phyloP scores from a whole-genome alignment of 805 yeast genomes.

The Zygosaccharomyces bailii region DNA sequence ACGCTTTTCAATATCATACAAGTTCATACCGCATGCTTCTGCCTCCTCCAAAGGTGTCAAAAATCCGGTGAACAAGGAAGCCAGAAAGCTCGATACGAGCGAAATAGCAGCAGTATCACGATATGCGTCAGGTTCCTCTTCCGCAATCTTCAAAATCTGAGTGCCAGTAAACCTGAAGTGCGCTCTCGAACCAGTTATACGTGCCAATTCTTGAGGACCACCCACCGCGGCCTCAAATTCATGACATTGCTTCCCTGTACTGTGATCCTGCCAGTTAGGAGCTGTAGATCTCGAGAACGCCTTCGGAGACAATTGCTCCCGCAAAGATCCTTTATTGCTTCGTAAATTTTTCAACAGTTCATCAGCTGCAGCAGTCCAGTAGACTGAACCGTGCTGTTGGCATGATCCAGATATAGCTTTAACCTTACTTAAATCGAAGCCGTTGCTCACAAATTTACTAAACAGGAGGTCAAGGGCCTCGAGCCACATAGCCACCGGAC shows the following conservation, averaged over 20 bases:
- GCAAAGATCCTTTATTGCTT: slow-evolving; percentile 33
- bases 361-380: slow-evolving; percentile 57
- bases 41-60: slow-evolving; percentile 68
- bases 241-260: slow-evolving; percentile 66
- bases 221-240: slow-evolving; percentile 60
- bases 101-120: slow-evolving; percentile 58
- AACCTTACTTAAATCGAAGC: slow-evolving; percentile 58
- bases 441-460: slow-evolving; percentile 44
- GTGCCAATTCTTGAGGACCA: slow-evolving; percentile 56
- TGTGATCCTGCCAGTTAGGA: slow-evolving; percentile 95
- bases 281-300: slow-evolving; percentile 64
- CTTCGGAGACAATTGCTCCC: slow-evolving; percentile 44
- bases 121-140: slow-evolving; percentile 51
- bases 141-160: slow-evolving; percentile 74
- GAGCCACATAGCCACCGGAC: slow-evolving; percentile 89
- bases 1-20: slow-evolving; percentile 64
- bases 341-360: slow-evolving; percentile 40
- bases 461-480: slow-evolving; percentile 73
- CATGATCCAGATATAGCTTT: slow-evolving; percentile 77
- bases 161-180: slow-evolving; percentile 89
- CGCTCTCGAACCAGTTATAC: slow-evolving; percentile 78
- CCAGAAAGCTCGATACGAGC: slow-evolving; percentile 73
- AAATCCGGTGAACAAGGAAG: slow-evolving; percentile 64
- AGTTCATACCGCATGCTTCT: slow-evolving; percentile 92
- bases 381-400: slow-evolving; percentile 91